Conservation (phyloP, 257 asterid genomes). For the Solanum ossicruentum region DNA sequence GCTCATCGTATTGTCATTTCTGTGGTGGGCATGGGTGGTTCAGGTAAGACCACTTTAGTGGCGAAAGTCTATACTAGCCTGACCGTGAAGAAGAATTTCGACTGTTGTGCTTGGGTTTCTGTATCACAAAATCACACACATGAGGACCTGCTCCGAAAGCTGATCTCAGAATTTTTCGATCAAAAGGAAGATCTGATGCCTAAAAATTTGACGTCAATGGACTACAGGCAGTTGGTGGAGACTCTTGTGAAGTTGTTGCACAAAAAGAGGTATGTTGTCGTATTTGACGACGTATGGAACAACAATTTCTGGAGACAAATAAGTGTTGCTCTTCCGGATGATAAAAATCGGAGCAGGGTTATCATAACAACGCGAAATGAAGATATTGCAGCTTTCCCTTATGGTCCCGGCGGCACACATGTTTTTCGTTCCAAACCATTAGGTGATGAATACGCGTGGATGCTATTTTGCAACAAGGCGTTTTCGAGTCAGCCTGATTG, state of each 20-base stretch:
- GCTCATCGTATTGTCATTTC: background rate
- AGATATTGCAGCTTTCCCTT: constrained; percentile 12
- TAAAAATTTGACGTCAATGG: constrained; percentile 5
- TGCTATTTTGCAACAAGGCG: constrained; percentile 36
- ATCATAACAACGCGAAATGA: constrained; percentile 27
- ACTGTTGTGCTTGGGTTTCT: constrained; percentile 19
- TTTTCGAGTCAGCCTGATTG: constrained; percentile 12
- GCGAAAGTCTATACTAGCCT: constrained; percentile 7
- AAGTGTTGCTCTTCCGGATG: constrained; percentile 22
- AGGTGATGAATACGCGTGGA: constrained; percentile 19
- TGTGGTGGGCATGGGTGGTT: constrained; percentile 8
- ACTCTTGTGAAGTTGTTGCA: constrained; percentile 7
- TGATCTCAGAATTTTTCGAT: constrained; percentile 9
- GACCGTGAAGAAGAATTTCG: background rate
- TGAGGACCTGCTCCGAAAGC: constrained; percentile 11
- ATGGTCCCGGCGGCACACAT: constrained; percentile 5
- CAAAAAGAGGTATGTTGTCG: constrained; percentile 21
- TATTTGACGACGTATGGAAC: constrained; percentile 34
- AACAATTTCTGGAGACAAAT: constrained; percentile 19
- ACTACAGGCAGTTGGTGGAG: constrained; percentile 19
- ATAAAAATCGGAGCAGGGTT: constrained; percentile 26
- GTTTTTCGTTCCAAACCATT: constrained; percentile 10
- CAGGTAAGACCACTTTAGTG: constrained; percentile 14
- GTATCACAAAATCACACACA: constrained; percentile 4
- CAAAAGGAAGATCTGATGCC: constrained; percentile 4